phyloP scores from a whole-genome alignment of 164 flowering plant genomes.

The Nymphaea colorata region DNA sequence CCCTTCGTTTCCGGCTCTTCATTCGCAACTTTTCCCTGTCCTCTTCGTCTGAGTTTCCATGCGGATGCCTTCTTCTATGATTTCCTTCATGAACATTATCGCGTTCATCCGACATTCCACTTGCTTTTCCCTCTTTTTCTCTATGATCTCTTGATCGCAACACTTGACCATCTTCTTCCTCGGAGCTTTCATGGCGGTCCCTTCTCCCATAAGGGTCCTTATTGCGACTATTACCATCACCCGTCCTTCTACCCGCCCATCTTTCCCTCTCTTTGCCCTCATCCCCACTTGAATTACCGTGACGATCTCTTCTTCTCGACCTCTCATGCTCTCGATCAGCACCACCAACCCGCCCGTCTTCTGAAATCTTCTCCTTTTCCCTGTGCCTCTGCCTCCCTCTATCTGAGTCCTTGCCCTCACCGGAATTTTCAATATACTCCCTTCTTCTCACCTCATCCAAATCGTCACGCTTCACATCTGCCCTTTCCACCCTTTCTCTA shows the following conservation, averaged over 20 bases:
- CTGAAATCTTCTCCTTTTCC: too few relatives aligned
- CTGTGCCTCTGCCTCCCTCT: too few relatives aligned
- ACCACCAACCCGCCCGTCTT: too few relatives aligned
- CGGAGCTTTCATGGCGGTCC: neutral
- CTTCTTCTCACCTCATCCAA: too few relatives aligned
- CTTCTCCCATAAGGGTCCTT: neutral
- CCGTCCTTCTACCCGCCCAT: neutral
- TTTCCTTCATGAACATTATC: neutral
- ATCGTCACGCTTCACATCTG: neutral
- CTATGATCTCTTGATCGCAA: neutral
- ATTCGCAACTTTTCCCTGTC: neutral
- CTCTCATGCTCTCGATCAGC: neutral
- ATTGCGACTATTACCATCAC: neutral
- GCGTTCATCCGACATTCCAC: neutral
- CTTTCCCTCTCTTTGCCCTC: neutral
- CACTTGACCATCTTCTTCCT: neutral
- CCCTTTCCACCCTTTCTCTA: neutral
- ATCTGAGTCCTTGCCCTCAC: too few relatives aligned
- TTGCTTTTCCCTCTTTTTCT: neutral
- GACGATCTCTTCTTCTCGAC: neutral
- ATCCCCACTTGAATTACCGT: neutral
- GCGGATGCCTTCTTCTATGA: neutral
- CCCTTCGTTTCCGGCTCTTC: conserved; percentile 6
- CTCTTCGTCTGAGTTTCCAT: neutral
- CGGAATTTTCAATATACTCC: too few relatives aligned